A percentile compares a stretch with the other conserved stretches of the same genome.
Evolutionary conservation across 2,329 filamentous ascomycete genomes (phyloP).

Genomic region (Pleoardoris graminearum): DNA sequence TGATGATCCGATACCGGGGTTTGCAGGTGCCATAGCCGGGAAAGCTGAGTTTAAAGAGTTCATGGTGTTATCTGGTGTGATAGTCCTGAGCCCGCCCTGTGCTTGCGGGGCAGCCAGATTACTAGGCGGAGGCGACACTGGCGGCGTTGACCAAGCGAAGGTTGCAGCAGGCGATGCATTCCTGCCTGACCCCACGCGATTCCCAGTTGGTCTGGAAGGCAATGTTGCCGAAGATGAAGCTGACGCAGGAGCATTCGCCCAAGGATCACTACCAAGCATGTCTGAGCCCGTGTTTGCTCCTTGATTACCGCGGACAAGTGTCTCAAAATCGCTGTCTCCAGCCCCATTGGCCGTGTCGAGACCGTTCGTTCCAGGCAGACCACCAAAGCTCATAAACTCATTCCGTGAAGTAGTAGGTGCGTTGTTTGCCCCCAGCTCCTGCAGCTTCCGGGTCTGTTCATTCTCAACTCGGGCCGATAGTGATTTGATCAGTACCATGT

Average conservation of each 20-base stretch:
- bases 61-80: slow-evolving; percentile 57
- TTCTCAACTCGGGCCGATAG: slow-evolving; percentile 80
- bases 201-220: slow-evolving; percentile 35
- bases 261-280: slow-evolving; percentile 49
- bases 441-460: slow-evolving; percentile 85
- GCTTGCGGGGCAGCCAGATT: slow-evolving; percentile 31
- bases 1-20: slow-evolving; percentile 38
- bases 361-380: slow-evolving; percentile 57
- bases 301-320: slow-evolving; percentile 75
- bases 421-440: slow-evolving; percentile 71
- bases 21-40: slow-evolving; percentile 41
- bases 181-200: slow-evolving; percentile 29
- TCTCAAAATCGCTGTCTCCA: slow-evolving; percentile 80
- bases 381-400: slow-evolving; percentile 73
- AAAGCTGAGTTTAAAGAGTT: slow-evolving; percentile 44
- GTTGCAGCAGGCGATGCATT: slow-evolving; percentile 41
- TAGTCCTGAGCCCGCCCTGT: slow-evolving; percentile 47
- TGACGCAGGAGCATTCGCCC: slow-evolving; percentile 44
- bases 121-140: slow-evolving; percentile 40
- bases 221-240: slow-evolving; percentile 35
- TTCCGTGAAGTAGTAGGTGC: slow-evolving; percentile 60
- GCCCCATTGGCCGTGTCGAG: slow-evolving; percentile 58
- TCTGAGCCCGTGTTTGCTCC: slow-evolving; percentile 43
- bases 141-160: slow-evolving; percentile 53
- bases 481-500: slow-evolving; percentile 85